phyloP scores from a whole-genome alignment of 768 basidiomycete genomes.

The Phylloporus sp. region DNA sequence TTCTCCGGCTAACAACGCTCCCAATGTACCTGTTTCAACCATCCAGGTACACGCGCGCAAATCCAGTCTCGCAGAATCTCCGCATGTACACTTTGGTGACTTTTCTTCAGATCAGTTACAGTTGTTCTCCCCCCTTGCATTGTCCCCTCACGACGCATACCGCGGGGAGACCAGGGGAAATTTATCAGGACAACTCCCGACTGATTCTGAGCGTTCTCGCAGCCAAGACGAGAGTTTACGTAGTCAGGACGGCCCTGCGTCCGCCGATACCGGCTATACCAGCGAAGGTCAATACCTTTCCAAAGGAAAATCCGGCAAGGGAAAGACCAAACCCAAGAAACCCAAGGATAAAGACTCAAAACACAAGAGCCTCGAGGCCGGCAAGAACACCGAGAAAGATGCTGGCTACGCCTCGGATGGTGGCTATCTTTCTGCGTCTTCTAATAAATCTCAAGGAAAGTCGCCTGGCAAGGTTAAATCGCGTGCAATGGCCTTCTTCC shows the following conservation, averaged over 20 bases:
- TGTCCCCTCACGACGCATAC: conserved; percentile 8
- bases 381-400: conserved; percentile 19
- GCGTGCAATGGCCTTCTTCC: conserved; percentile 32
- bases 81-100: conserved; percentile 29
- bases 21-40: conserved; percentile 11
- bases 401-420: conserved; percentile 26
- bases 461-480: conserved; percentile 26
- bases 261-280: conserved; percentile 22
- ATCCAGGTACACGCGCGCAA: conserved; percentile 25
- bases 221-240: conserved; percentile 23
- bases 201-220: conserved; percentile 12
- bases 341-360: conserved; percentile 18
- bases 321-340: conserved; percentile 19
- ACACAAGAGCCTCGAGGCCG: conserved; percentile 12
- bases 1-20: conserved; percentile 18
- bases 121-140: conserved; percentile 22
- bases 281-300: conserved; percentile 32
- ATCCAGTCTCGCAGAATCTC: conserved; percentile 26
- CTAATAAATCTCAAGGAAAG: conserved; percentile 29
- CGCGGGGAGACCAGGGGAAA: not conserved
- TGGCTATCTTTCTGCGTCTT: conserved; percentile 32
- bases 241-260: conserved; percentile 11
- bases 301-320: conserved; percentile 17
- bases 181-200: conserved; percentile 1
- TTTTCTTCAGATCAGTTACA: conserved; percentile 29